Percentiles rank a stretch among this genome's conserved stretches.
These are phyloP conservation scores for Aspergillus oerlinghausenensis DNA, from an alignment of 2,329 filamentous ascomycete species.

Conservation along the genomic window DNA sequence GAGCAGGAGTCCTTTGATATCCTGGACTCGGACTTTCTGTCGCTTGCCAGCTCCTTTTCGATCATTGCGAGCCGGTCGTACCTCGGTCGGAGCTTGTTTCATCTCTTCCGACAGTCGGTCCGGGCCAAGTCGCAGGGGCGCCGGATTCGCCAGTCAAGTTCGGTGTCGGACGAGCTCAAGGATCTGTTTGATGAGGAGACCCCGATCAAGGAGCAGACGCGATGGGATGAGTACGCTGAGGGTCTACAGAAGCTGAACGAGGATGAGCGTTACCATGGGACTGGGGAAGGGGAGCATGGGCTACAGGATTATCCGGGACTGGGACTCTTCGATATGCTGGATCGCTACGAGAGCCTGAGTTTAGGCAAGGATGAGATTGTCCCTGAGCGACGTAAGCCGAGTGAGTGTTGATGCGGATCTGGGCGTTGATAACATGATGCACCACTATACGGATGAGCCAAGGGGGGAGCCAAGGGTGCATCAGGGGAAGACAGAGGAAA, in stretches of 20 bases:
- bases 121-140: constrained; percentile 27
- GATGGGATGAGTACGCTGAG: constrained; percentile 29
- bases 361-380: constrained; percentile 31
- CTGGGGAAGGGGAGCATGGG: constrained; percentile 7
- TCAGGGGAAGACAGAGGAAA: too few relatives aligned
- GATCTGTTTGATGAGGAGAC: constrained; percentile 28
- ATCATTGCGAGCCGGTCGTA: constrained; percentile 31
- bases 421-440: too few relatives aligned
- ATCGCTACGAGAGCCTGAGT: constrained; percentile 36
- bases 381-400: constrained; percentile 14
- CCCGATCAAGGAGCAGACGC: constrained; percentile 9
- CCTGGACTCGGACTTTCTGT: constrained; percentile 31
- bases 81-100: constrained; percentile 31
- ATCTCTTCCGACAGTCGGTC: constrained; percentile 33
- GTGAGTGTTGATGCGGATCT: neutral
- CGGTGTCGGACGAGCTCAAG: constrained; percentile 28
- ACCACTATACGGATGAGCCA: too few relatives aligned
- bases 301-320: constrained; percentile 25
- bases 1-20: constrained; percentile 28
- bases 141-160: constrained; percentile 19
- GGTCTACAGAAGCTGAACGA: constrained; percentile 32
- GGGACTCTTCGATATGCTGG: constrained; percentile 34
- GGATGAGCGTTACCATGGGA: constrained; percentile 29
- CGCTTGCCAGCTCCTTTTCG: constrained; percentile 30
- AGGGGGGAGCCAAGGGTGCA: too few relatives aligned